A percentile compares a stretch with the other conserved stretches of the same genome.
phyloP scores from a whole-genome alignment of 352 stramenopile species.

The Pseudoperonospora humuli region DNA sequence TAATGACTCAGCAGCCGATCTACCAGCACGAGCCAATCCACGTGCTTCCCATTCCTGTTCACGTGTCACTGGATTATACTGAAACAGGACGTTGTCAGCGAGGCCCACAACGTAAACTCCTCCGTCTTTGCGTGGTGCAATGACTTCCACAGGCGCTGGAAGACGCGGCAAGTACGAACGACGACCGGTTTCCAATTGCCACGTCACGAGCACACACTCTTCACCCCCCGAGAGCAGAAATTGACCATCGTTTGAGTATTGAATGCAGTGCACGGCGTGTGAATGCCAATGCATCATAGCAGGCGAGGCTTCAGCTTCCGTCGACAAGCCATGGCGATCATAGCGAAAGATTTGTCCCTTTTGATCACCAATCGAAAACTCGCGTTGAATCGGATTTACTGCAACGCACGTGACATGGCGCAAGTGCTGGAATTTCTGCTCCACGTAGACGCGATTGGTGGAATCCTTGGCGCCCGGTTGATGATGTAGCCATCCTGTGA shows the following conservation, averaged over 20 bases:
- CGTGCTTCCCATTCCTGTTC: conserved; percentile 68
- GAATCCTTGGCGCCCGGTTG: conserved; percentile 14
- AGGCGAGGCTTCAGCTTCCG: conserved; percentile 7
- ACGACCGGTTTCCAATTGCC: conserved; percentile 72
- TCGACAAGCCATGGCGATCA: conserved; percentile 11
- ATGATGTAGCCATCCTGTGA: conserved; percentile 35
- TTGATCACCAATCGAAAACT: conserved; percentile 63
- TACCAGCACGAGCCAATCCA: conserved; percentile 50
- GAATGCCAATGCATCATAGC: conserved; percentile 84
- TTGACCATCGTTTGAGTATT: conserved; percentile 68
- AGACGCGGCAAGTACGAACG: conserved; percentile 74
- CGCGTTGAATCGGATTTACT: conserved; percentile 33
- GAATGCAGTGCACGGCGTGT: conserved; percentile 60
- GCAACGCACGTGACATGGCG: conserved; percentile 53
- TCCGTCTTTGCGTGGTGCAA: conserved; percentile 44
- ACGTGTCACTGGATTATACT: conserved; percentile 77
- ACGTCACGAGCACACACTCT: conserved; percentile 82
- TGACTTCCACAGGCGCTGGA: conserved; percentile 43
- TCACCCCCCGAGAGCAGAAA: conserved; percentile 79
- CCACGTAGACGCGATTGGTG: conserved; percentile 19
- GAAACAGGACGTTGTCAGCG: conserved; percentile 64
- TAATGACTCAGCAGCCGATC: conserved; percentile 28
- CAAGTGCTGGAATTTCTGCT: conserved; percentile 40
- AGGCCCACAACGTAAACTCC: conserved; percentile 58
- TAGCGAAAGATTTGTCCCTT: conserved; percentile 61